Base-by-base conservation (phyloP, 2,329 filamentous ascomycete genomes). In the Aspergillus ibericus region DNA sequence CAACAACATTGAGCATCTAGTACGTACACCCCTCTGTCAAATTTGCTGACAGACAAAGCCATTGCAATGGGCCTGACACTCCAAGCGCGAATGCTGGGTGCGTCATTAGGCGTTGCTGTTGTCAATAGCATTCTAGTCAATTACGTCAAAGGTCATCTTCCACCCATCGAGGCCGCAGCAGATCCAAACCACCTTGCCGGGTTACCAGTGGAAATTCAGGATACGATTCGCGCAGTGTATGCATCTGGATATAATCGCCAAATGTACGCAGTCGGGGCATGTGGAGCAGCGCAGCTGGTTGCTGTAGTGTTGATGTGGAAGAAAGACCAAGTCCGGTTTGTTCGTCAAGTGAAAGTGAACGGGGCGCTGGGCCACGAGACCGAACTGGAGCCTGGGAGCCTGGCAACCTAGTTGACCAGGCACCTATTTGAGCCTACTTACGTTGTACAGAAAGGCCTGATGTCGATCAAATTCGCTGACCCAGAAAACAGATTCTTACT, bases 21-120 rank as follows among this genome's bases (percentile, higher is more conserved):
- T 12, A n/a, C 50, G 5, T n/a, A 10, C 49, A 22, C 13, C 8
- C 5, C 8, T 3, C 16, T 3, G 13, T 29, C 38, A 15, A 27
- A 18, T 18, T 3, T 8, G 32, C 51, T 53, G 15, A 20, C 35
- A 27, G 9, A 38, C 13, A 18, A 7, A 55, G 65, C 68, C 7
- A 72, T 77, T 42, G 68, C 67, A 0, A 71, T 77, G 66, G 75
- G 75, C 12, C 68, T 72, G 5, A 64, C 73, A 6, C 75, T 76
- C 4, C 76, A 78, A 56, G 68, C 76, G 34, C 71, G 77, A 35
- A 73, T 75, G 22, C 68, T 78, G 1, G 75, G 76, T 1, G 76
- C 72, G 1, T 72, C 73, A 1, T 68, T 79, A 44, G 73, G 69
- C 6, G 64, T 78, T 6, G 75, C 77, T 1, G 69, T 76, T 6